These are phyloP conservation scores for Trichoderma asperelloides DNA, from an alignment of 495 filamentous ascomycete genomes.

Conservation along the genomic window DNA sequence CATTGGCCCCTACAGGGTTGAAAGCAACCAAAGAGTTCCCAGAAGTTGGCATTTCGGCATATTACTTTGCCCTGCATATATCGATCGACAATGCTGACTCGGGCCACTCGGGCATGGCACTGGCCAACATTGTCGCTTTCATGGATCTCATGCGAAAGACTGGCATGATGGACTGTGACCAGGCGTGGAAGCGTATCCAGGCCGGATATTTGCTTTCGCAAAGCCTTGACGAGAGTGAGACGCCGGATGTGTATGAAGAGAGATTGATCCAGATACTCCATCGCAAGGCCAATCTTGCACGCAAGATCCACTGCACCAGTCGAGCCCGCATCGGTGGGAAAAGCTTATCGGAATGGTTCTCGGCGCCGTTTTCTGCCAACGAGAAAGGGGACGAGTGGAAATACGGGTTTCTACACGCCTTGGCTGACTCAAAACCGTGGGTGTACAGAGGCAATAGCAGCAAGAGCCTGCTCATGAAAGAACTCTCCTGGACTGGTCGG, in stretches of 20 bases:
- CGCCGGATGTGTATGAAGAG: constrained; percentile 6
- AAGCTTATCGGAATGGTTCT: constrained; percentile 5
- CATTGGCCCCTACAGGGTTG: constrained; percentile 32
- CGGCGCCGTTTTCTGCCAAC: background rate
- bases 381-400: background rate
- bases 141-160: constrained; percentile 23
- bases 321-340: constrained; percentile 24
- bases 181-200: constrained; percentile 40
- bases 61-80: constrained; percentile 44
- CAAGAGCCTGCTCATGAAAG: constrained; percentile 27
- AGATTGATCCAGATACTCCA: constrained; percentile 22
- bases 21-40: constrained; percentile 33
- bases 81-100: constrained; percentile 42
- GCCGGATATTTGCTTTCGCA: constrained; percentile 32
- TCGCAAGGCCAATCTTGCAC: constrained; percentile 23
- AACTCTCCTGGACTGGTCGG: constrained; percentile 29
- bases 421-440: constrained; percentile 22
- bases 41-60: constrained; percentile 34
- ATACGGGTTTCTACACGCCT: background rate
- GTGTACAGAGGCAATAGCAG: constrained; percentile 25
- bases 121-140: constrained; percentile 28
- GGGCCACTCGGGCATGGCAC: constrained; percentile 41
- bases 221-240: constrained; percentile 10
- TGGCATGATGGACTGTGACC: constrained; percentile 17
- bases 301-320: constrained; percentile 28